These are phyloP conservation scores for Acrocalymma vagum DNA, from an alignment of 2,329 filamentous ascomycete genomes.

Conservation along the genomic window DNA sequence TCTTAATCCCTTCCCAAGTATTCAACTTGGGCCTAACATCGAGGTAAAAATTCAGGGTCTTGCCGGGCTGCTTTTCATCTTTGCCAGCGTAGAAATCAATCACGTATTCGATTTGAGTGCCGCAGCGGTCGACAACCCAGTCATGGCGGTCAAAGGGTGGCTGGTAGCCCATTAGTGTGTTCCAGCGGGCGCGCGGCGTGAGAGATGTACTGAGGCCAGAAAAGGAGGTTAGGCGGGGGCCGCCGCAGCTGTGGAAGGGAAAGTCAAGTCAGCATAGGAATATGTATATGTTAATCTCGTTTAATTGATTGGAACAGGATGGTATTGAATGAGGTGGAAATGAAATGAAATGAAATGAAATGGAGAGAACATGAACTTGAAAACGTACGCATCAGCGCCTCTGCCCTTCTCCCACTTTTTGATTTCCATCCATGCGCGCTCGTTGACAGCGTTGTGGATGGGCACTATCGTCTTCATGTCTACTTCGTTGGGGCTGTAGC, in stretches of 20 bases:
- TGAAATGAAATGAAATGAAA: too few species aligned
- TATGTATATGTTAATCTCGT: too few species aligned
- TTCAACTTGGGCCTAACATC: conserved; percentile 73
- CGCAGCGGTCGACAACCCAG: conserved; percentile 95
- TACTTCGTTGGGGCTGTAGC: conserved; percentile 71
- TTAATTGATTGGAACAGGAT: too few species aligned
- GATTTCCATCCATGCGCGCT: conserved; percentile 94
- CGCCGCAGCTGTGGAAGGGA: conserved; percentile 72
- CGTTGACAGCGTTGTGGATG: conserved; percentile 98
- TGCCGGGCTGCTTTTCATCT: conserved; percentile 50
- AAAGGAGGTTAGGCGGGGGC: conserved; percentile 85
- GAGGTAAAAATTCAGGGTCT: conserved; percentile 68
- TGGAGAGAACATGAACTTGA: too few species aligned
- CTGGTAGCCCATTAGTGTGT: conserved; percentile 86
- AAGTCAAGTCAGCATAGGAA: conserved; percentile 11
- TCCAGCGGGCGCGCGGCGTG: conserved; percentile 84
- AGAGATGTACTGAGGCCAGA: conserved; percentile 70
- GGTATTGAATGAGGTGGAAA: too few species aligned
- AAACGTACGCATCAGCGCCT: conserved; percentile 64
- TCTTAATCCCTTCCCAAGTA: conserved; percentile 67
- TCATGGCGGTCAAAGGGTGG: conserved; percentile 95
- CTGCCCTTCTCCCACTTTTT: conserved; percentile 81
- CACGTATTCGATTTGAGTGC: conserved; percentile 86
- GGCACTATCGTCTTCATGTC: conserved; percentile 95
- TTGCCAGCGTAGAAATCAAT: conserved; percentile 96